Base-by-base conservation (phyloP, 106 monocot species). In the Allium cepa region DNA sequence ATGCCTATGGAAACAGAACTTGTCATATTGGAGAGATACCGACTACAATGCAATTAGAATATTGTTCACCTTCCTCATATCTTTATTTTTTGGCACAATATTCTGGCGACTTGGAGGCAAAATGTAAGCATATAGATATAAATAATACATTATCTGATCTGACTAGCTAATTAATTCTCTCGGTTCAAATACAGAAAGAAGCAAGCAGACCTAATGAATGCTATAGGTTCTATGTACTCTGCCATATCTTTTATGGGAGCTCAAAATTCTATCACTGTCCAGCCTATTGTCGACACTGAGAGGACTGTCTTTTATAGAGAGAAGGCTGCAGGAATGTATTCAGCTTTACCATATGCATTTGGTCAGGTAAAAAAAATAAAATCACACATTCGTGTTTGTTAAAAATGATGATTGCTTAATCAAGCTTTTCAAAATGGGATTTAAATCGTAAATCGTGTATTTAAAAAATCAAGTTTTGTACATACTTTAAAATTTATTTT, bases 11-110 rank as follows among this genome's bases (percentile, higher is more conserved):
- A 87, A 87, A 71, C 83, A 83, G 36, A 56, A 72, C 60, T 61
- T 77, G 56, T 87, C 87, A 47, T 87, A 83, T 65, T 87, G 87
- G 87, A 77, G 83, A 57, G 83, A 87, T 67, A 80, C 87, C 57
- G 69, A 79, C 14, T 83, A 83, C 65, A 87, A 61, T 51, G 67
- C 69, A 28, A 59, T 87, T 46, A 69, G 82, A 22, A 74, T 87
- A 50, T 74, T 87, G 50, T 75, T 83, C 61, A 87, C 87, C 7
- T 11, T 68, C 0, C 8, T 80, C n/a, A 80, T 75, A n/a, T 77
- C 83, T 8, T 70, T 87, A 67, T 18, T 87, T 17, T 80, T 83
- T 49, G 87, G 87, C 17, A 80, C 80, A 17, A 83, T 83, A 22
- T 87, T 87, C 74, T 87, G 83, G 87, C 64, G 78, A 46, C 67